phyloP scores from a whole-genome alignment of 2,329 filamentous ascomycete species.

The Cadophora gregata region DNA sequence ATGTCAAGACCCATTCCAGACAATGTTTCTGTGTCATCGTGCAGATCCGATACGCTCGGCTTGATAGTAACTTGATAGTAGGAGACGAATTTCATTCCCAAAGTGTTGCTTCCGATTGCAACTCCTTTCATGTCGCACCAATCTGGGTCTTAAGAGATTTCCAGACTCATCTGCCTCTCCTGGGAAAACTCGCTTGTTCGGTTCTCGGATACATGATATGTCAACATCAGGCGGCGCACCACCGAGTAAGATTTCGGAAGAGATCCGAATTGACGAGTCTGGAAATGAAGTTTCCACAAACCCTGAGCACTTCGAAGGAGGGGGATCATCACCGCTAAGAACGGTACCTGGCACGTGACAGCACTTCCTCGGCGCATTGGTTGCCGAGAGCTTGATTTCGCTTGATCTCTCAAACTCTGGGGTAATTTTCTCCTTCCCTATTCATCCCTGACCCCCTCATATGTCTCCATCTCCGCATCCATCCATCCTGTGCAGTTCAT shows the following conservation, averaged over 20 bases:
- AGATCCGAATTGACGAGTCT: background rate
- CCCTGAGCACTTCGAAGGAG: background rate
- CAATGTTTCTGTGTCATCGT: no score
- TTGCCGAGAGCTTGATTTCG: conserved; percentile 5
- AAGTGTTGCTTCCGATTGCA: no score
- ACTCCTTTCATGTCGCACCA: no score
- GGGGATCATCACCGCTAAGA: background rate
- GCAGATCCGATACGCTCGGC: no score
- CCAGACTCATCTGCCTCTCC: no score
- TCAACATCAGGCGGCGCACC: background rate
- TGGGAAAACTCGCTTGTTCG: background rate
- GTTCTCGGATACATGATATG: background rate
- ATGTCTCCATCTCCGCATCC: background rate
- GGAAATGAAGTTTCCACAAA: background rate
- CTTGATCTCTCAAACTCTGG: background rate
- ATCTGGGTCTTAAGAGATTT: no score
- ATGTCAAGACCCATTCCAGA: no score
- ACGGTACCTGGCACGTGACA: conserved; percentile 11
- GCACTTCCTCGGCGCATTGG: background rate
- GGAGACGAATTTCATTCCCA: no score
- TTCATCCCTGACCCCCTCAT: background rate
- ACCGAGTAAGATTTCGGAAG: background rate
- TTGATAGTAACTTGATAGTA: no score
- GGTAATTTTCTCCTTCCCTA: conserved; percentile 11
- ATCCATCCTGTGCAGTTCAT: conserved; percentile 12